Evolutionary conservation across 1,284 basidiomycete species (phyloP).

Genomic region (Anthracocystis walkeri): DNA sequence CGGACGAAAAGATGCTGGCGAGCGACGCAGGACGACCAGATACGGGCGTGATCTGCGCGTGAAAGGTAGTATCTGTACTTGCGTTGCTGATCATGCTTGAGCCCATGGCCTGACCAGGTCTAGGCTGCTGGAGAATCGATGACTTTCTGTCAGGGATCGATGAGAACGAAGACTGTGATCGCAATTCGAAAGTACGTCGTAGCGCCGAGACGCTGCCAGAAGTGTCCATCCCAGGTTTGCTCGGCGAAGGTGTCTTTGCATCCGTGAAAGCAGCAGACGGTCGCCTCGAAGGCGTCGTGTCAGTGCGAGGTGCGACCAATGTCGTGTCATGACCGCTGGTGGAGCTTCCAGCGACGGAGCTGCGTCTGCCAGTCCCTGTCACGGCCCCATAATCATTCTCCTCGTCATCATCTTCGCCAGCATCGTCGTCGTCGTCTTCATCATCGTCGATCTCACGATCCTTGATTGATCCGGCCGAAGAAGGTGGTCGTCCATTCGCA

Average conservation of each 20-base stretch:
- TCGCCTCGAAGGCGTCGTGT: slow-evolving; percentile 13
- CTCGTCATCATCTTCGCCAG: slow-evolving; percentile 2
- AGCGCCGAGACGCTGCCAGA: slow-evolving; percentile 35
- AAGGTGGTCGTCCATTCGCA: slow-evolving; percentile 21
- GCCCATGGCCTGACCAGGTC: slow-evolving; percentile 10
- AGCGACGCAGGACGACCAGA: slow-evolving; percentile 52
- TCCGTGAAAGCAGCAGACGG: slow-evolving; percentile 18
- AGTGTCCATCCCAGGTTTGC: slow-evolving; percentile 13
- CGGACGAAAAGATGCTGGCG: slow-evolving; percentile 51
- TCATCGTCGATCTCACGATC: slow-evolving; percentile 24
- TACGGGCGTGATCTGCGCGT: slow-evolving; percentile 48
- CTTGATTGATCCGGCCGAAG: slow-evolving; percentile 25
- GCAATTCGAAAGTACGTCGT: slow-evolving; percentile 36
- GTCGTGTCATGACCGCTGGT: slow-evolving; percentile 22
- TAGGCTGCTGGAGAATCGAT: slow-evolving; percentile 25
- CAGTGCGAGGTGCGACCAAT: slow-evolving; percentile 12
- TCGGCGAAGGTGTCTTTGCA: slow-evolving; percentile 16
- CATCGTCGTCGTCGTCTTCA: slow-evolving; percentile 15
- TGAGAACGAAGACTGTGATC: slow-evolving; percentile 39
- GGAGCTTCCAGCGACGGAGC: slow-evolving; percentile 14
- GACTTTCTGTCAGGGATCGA: slow-evolving; percentile 47
- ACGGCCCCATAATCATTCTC: slow-evolving; percentile 11
- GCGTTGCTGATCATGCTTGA: slow-evolving; percentile 30
- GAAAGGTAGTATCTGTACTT: slow-evolving; percentile 49
- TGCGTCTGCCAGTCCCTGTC: slow-evolving; percentile 7